A percentile compares a stretch with the other conserved stretches of the same genome.
phyloP scores from a whole-genome alignment of 2,329 filamentous ascomycete species.

The Dothistroma pini region DNA sequence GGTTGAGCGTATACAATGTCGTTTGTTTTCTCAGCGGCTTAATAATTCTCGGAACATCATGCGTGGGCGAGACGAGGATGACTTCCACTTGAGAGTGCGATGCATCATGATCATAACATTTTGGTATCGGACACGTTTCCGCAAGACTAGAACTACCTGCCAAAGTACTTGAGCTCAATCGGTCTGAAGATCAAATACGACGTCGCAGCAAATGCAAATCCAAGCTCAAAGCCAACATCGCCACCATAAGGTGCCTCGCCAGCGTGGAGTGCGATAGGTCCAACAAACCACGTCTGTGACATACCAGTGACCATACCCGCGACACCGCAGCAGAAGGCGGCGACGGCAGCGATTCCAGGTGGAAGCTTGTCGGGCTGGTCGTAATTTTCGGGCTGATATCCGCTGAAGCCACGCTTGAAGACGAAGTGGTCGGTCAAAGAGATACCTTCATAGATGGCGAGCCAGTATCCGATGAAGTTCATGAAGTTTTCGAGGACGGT shows the following conservation, averaged over 20 bases:
- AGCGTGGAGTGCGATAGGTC: conserved; percentile 61
- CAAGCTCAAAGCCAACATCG: conserved; percentile 63
- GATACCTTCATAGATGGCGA: conserved; percentile 68
- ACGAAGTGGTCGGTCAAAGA: conserved; percentile 64
- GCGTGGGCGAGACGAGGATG: too few species aligned
- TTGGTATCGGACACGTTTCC: not conserved
- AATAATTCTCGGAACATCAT: too few species aligned
- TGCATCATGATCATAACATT: not conserved
- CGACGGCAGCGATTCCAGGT: conserved; percentile 59
- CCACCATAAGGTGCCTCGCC: conserved; percentile 51
- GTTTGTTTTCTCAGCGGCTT: too few species aligned
- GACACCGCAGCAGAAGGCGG: conserved; percentile 62
- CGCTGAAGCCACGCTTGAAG: conserved; percentile 59
- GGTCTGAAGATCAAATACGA: conserved; percentile 52
- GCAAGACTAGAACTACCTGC: conserved; percentile 18
- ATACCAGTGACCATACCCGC: conserved; percentile 66
- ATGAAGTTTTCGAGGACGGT: conserved; percentile 67
- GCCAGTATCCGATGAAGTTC: conserved; percentile 61
- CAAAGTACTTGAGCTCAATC: conserved; percentile 44
- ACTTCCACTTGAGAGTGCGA: not conserved
- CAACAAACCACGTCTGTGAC: conserved; percentile 66
- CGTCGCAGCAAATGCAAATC: conserved; percentile 56
- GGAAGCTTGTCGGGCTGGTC: conserved; percentile 57
- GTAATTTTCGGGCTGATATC: conserved; percentile 59
- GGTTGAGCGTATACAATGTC: too few species aligned